Evolutionary conservation across 1,139 yeast genomes (phyloP).

Genomic region (Blastobotrys serpentis): DNA sequence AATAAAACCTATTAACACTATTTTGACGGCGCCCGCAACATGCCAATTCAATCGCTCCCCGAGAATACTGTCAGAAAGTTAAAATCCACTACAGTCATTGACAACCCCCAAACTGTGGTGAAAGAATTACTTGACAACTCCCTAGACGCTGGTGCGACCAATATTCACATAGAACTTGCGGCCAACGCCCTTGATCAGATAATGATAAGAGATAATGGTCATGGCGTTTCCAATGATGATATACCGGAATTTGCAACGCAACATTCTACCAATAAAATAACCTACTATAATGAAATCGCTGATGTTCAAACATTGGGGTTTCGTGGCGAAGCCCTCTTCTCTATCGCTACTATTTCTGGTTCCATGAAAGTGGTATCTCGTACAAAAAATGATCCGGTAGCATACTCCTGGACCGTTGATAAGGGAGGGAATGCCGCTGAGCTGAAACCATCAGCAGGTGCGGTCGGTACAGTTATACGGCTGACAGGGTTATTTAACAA

Average conservation of each 20-base stretch:
- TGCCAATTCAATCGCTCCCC: constrained; percentile 7
- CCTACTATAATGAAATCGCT: constrained; percentile 45
- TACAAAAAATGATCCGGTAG: constrained; percentile 45
- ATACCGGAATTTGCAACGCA: constrained; percentile 48
- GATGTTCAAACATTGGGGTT: constrained; percentile 38
- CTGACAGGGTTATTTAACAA: constrained; percentile 38
- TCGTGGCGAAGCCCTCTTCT: constrained; percentile 1
- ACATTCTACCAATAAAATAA: constrained; percentile 58
- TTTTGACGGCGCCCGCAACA: neutral
- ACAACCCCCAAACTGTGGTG: constrained; percentile 45
- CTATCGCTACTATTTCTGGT: neutral
- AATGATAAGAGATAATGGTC: constrained; percentile 61
- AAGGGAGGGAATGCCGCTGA: constrained; percentile 33
- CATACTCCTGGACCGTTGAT: constrained; percentile 41
- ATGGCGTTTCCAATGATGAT: constrained; percentile 49
- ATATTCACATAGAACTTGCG: constrained; percentile 52
- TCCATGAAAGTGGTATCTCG: constrained; percentile 3
- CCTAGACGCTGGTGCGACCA: constrained; percentile 58
- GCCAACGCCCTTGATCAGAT: constrained; percentile 51
- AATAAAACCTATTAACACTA: too few species aligned
- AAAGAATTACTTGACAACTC: constrained; percentile 65
- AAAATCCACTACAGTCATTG: constrained; percentile 17
- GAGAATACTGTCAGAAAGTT: constrained; percentile 6
- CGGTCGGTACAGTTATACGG: constrained; percentile 42
- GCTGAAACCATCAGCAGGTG: constrained; percentile 27